These are phyloP conservation scores for Protomyces arabidopsidicola DNA, from an alignment of 1,139 yeast genomes.

Conservation along the genomic window DNA sequence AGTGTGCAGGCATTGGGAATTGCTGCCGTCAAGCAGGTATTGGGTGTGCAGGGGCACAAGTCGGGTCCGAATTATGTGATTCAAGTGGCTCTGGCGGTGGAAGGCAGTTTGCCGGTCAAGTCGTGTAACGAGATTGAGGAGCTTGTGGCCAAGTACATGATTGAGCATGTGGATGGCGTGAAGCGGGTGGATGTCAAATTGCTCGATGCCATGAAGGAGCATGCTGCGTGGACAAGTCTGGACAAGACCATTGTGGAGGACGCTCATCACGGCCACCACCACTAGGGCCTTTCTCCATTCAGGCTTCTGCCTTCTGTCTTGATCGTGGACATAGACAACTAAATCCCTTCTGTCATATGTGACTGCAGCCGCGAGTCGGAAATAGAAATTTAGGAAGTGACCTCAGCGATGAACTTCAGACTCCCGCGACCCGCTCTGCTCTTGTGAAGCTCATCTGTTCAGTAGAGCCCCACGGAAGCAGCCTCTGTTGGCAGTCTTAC, in stretches of 20 bases:
- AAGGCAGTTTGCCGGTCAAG: slow-evolving; percentile 18
- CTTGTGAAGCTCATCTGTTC: too few species aligned
- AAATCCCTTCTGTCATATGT: too few species aligned
- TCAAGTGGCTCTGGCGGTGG: slow-evolving; percentile 20
- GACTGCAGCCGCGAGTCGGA: too few species aligned
- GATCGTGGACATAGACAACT: too few species aligned
- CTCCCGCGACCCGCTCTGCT: too few species aligned
- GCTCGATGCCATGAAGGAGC: slow-evolving; percentile 5
- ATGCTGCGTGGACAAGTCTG: slow-evolving; percentile 8
- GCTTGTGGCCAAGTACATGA: slow-evolving; percentile 21
- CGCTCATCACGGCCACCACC: slow-evolving; percentile 8
- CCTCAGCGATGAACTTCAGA: too few species aligned
- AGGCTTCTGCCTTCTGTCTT: too few species aligned
- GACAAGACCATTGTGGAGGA: slow-evolving; percentile 22
- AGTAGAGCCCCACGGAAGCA: too few species aligned
- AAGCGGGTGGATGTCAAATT: slow-evolving; percentile 16
- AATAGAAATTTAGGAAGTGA: too few species aligned
- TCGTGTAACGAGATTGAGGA: slow-evolving; percentile 19
- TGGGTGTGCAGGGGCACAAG: slow-evolving; percentile 32
- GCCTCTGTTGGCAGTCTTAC: too few species aligned
- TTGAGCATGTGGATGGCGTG: slow-evolving; percentile 21
- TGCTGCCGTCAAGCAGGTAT: slow-evolving; percentile 23
- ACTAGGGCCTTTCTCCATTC: not conserved
- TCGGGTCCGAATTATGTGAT: slow-evolving; percentile 32
- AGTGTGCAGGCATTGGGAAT: slow-evolving; percentile 11